Conservation (phyloP, 1,284 basidiomycete genomes). For the Amylostereum areolatum region DNA sequence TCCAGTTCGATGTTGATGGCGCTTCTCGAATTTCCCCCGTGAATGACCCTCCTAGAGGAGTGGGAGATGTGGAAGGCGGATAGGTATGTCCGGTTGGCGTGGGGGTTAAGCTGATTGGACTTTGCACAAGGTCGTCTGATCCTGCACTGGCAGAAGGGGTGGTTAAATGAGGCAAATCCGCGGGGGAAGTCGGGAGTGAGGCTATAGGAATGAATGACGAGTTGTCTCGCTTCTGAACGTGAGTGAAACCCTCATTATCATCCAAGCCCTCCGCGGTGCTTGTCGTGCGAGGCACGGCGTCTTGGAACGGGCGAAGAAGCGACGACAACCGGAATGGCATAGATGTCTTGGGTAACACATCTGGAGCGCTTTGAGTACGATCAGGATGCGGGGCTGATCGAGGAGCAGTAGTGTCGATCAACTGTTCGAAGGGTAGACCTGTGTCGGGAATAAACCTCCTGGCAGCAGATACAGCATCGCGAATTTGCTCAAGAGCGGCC, state of each 20-base stretch:
- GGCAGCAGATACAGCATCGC: constrained; percentile 55
- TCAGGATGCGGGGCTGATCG: constrained; percentile 33
- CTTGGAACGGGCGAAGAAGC: constrained; percentile 60
- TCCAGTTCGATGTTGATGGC: constrained; percentile 28
- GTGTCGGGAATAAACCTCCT: constrained; percentile 43
- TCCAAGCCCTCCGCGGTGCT: constrained; percentile 29
- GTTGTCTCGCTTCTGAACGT: constrained; percentile 48
- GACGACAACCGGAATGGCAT: constrained; percentile 54
- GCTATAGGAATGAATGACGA: constrained; percentile 59
- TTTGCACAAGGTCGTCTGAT: not conserved
- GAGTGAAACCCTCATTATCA: constrained; percentile 58
- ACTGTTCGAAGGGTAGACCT: constrained; percentile 26
- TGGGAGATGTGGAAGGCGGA: constrained; percentile 58
- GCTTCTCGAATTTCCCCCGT: constrained; percentile 25
- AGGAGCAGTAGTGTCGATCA: constrained; percentile 64
- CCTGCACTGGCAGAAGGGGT: not conserved
- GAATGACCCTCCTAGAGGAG: constrained; percentile 28
- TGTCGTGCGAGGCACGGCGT: constrained; percentile 32
- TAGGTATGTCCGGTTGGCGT: constrained; percentile 54
- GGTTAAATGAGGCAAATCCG: not conserved
- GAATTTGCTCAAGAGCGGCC: constrained; percentile 72
- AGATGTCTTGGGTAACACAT: constrained; percentile 11
- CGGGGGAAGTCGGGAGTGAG: constrained; percentile 17
- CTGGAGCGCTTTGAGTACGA: constrained; percentile 27
- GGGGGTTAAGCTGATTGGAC: constrained; percentile 18